Percentiles rank a stretch among this genome's conserved stretches.
Evolutionary conservation across 345 rosid species (phyloP).

Genomic region (Rhodamnia argentea): DNA sequence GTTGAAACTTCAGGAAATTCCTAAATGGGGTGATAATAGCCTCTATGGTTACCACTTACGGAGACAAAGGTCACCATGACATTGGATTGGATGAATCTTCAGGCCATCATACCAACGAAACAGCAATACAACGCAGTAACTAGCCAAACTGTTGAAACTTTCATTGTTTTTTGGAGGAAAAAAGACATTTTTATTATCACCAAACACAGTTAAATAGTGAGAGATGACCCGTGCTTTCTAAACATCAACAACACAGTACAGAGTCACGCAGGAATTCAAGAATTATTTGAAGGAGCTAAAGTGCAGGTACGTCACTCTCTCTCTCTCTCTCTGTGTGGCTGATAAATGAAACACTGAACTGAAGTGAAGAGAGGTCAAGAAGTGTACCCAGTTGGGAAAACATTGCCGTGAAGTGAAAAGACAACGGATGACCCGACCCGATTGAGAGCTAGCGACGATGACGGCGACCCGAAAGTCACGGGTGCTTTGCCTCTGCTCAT

Average conservation of each 20-base stretch:
- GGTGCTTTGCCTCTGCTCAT: neutral
- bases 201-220: neutral
- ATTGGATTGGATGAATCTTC: neutral
- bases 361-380: neutral
- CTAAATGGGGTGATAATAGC: neutral
- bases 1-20: neutral
- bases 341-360: neutral
- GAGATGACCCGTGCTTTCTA: neutral
- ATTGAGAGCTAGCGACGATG: neutral
- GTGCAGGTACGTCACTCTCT: neutral
- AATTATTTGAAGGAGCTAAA: neutral
- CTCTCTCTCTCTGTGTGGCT: neutral
- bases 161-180: neutral
- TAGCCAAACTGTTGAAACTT: neutral
- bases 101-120: neutral
- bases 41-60: neutral
- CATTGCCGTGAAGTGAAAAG: slow-evolving; percentile 66
- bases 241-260: neutral
- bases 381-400: slow-evolving; percentile 36
- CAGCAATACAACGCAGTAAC: neutral
- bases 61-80: neutral
- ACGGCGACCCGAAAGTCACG: neutral
- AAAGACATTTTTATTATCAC: neutral
- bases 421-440: slow-evolving; percentile 50
- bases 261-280: neutral